phyloP scores from a whole-genome alignment of 2,329 filamentous ascomycete species.

The Fusarium napiforme region DNA sequence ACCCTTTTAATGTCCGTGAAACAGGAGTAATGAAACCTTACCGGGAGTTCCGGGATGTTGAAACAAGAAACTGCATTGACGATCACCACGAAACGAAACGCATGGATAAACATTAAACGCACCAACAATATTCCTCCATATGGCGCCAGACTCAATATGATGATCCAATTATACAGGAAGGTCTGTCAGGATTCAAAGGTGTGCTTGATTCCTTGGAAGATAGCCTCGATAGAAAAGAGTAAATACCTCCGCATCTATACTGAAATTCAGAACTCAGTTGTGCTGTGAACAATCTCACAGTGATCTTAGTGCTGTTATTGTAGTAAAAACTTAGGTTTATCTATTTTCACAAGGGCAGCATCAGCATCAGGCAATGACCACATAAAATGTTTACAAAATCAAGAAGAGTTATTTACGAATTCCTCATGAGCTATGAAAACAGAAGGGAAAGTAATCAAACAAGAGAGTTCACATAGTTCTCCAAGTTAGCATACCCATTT shows the following conservation, averaged over 20 bases:
- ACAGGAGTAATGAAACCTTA: slow-evolving; percentile 10
- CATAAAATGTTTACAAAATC: not conserved
- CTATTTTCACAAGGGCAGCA: not conserved
- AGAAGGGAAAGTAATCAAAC: slow-evolving; percentile 36
- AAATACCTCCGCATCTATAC: not conserved
- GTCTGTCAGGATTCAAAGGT: not conserved
- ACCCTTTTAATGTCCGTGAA: not conserved
- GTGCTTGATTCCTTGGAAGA: not conserved
- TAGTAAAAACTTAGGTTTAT: not conserved
- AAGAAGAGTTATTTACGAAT: not conserved
- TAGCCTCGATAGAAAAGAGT: not conserved
- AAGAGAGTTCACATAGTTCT: slow-evolving; percentile 63
- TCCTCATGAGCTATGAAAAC: not conserved
- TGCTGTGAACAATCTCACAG: too few relatives aligned
- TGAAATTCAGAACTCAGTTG: not conserved
- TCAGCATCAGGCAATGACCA: not conserved
- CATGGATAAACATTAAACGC: slow-evolving; percentile 13
- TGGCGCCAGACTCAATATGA: not conserved
- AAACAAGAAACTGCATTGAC: slow-evolving; percentile 10
- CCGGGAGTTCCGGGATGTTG: slow-evolving; percentile 1
- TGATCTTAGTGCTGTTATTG: too few relatives aligned
- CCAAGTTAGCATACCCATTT: slow-evolving; percentile 59
- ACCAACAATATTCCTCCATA: not conserved
- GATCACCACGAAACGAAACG: slow-evolving; percentile 3
- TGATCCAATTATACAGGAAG: not conserved